Conservation (phyloP, 441 rosid genomes). For the California macrophylla region DNA sequence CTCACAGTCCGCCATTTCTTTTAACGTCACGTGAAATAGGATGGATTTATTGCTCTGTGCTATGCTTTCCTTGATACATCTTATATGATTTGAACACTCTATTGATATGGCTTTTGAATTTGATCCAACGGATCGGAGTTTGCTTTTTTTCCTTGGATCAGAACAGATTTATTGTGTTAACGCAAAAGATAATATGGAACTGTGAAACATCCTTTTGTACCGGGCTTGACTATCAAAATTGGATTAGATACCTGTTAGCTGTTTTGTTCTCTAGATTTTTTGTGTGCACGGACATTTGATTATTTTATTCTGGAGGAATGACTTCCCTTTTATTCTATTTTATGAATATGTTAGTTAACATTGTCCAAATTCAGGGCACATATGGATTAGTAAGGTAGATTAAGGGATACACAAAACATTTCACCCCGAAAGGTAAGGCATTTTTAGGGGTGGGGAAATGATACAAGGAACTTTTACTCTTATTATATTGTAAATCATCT, state of each 20-base stretch:
- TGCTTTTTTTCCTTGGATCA: no score
- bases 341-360: background rate
- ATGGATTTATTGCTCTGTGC: background rate
- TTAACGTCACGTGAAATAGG: background rate
- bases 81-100: no score
- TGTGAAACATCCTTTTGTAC: no score
- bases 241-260: no score
- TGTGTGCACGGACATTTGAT: no score
- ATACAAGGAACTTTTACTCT: slow-evolving; percentile 2
- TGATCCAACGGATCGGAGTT: no score
- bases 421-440: background rate
- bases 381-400: background rate
- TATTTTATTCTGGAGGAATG: background rate
- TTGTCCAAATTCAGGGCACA: background rate
- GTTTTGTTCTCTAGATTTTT: no score
- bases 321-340: background rate
- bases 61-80: background rate
- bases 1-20: background rate
- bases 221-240: no score
- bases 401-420: background rate
- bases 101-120: no score
- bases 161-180: no score
- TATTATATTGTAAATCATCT: background rate
- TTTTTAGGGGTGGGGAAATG: background rate
- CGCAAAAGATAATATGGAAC: no score